A percentile compares a stretch with the other conserved stretches of the same genome.
Evolutionary conservation across 1,139 yeast species (phyloP).

Genomic region (Lodderomyces parapsilosis): DNA sequence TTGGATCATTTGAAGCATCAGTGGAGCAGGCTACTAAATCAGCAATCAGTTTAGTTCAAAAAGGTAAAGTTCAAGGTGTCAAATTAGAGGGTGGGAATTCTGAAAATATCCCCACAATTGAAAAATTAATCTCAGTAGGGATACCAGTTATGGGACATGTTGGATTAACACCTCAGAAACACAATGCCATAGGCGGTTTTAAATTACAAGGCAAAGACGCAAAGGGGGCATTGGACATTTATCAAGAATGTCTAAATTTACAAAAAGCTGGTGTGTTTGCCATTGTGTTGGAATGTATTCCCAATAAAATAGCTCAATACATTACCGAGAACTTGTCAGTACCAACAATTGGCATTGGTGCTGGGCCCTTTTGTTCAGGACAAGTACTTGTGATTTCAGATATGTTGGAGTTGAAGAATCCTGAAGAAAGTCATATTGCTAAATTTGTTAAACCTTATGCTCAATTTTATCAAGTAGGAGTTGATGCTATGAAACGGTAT

Average conservation of each 20-base stretch:
- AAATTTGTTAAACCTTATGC: constrained; percentile 77
- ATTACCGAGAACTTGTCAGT: constrained; percentile 60
- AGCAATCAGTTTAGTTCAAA: constrained; percentile 60
- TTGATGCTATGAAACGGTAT: constrained; percentile 54
- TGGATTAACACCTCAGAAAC: constrained; percentile 89
- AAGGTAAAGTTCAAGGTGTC: constrained; percentile 70
- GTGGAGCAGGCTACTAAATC: constrained; percentile 63
- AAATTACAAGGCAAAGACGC: constrained; percentile 75
- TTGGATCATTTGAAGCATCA: constrained; percentile 76
- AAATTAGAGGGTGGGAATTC: constrained; percentile 85
- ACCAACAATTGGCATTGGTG: constrained; percentile 96
- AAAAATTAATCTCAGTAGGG: constrained; percentile 59
- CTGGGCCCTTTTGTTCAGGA: constrained; percentile 81
- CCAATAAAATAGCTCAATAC: constrained; percentile 64
- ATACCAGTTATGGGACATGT: constrained; percentile 92
- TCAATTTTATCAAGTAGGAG: constrained; percentile 49
- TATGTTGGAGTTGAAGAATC: constrained; percentile 70
- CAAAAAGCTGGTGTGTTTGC: constrained; percentile 79
- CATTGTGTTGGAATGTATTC: constrained; percentile 82
- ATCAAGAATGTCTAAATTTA: constrained; percentile 65
- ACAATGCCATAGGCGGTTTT: constrained; percentile 80
- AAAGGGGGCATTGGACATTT: constrained; percentile 55
- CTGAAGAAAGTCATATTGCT: constrained; percentile 47
- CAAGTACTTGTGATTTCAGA: constrained; percentile 91
- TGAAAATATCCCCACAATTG: constrained; percentile 45